Evolutionary conservation across 768 basidiomycete species (phyloP), one percentile per base, ranked within the genome.

Genomic region (Termitomyces sp.): DNA sequence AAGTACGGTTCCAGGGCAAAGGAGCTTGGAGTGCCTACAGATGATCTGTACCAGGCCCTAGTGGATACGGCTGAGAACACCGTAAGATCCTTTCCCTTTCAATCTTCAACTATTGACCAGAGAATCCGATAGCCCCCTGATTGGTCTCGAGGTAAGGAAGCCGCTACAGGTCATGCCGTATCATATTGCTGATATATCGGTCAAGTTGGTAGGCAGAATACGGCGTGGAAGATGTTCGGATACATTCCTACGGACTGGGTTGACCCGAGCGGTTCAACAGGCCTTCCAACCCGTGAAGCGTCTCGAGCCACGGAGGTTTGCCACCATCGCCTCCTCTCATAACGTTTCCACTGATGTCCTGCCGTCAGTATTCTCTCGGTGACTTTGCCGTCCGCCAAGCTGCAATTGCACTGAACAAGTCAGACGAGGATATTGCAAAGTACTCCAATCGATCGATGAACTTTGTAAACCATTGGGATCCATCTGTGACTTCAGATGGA

Each of bases 381-480:
- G 82, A 84, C 65, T 84, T 84, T 55, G 81, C 80, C 3, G 81
- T 83, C 22, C 80, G 81, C 22, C 81, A 82, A 70, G 80, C 81
- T n/a, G 81, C 69, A 1, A 67, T 77, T 3, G 75, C 75, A 13
- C 66, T 83, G 12, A 68, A 70, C 35, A 81, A 82, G 64, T 69
- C 76, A 0, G 44, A 65, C 15, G 70, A 59, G 22, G 79, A 81
- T 62, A 70, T 81, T 16, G 67, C 67, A 0, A 78, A 75, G 54
- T 84, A 83, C 67, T 70, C 77, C 3, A 82, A 82, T 67, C 71
- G 81, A 32, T 81, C 81, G 6, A 80, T 83, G 81, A 81, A 81
- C 62, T 82, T 82, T 65, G 73, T 79, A 33, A 81, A 81, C 60
- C 77, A 80, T 66, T 82, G 79, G 81, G 76, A 84, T 66, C 68